Conservation (phyloP, 1,284 basidiomycete species). For the Irpex sp. region DNA sequence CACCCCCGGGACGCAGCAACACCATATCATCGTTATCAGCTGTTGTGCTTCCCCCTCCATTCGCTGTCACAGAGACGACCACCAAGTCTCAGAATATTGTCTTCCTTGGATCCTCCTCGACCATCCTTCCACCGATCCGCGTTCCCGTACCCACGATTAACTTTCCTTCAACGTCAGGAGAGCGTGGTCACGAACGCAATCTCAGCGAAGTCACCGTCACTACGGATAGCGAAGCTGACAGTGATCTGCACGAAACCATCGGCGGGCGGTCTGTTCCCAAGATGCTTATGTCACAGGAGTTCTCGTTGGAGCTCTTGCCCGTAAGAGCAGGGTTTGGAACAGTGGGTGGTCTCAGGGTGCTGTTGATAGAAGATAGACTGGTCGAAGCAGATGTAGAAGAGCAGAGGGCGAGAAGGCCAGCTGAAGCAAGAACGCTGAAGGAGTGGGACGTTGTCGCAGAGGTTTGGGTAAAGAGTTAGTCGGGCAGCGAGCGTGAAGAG, state of each 20-base stretch:
- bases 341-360: conserved; percentile 60
- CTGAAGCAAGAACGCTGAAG: conserved; percentile 43
- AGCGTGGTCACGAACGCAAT: conserved; percentile 16
- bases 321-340: conserved; percentile 50
- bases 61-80: conserved; percentile 33
- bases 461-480: conserved; percentile 49
- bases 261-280: conserved; percentile 9
- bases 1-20: conserved; percentile 5
- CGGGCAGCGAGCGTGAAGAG: too few relatives aligned
- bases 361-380: conserved; percentile 54
- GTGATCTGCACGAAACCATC: conserved; percentile 23
- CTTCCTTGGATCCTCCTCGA: conserved; percentile 52
- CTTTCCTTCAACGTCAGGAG: not conserved
- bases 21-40: conserved; percentile 9
- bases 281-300: conserved; percentile 39
- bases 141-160: conserved; percentile 14
- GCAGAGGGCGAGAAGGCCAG: conserved; percentile 20
- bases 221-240: conserved; percentile 29
- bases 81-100: conserved; percentile 28
- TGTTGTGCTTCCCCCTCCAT: conserved; percentile 41
- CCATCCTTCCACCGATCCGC: conserved; percentile 36
- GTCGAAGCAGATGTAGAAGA: conserved; percentile 40
- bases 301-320: conserved; percentile 58
- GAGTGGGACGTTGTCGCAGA: conserved; percentile 70
- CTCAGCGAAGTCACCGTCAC: conserved; percentile 16